Evolutionary conservation across 176 grass and related monocot genomes (phyloP).

Genomic region (Zoysia japonica): DNA sequence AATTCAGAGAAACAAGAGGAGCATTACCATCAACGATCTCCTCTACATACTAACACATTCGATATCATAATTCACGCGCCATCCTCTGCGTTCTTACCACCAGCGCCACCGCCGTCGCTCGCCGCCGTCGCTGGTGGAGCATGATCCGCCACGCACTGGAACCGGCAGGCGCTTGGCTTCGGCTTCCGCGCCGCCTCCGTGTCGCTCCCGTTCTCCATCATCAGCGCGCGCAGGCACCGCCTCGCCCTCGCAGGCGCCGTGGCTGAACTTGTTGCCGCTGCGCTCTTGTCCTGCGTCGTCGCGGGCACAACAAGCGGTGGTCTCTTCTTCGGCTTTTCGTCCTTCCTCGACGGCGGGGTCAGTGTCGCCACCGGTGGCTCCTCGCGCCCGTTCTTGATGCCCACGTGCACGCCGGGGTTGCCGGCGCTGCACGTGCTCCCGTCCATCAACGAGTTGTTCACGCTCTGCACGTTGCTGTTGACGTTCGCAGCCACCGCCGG

Average conservation of each 20-base stretch:
- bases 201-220: constrained; percentile 79
- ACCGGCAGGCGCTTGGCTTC: constrained; percentile 56
- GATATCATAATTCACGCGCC: constrained; percentile 16
- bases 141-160: constrained; percentile 57
- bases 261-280: too few relatives aligned
- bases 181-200: constrained; percentile 47
- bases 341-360: not conserved
- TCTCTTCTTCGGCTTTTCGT: not conserved
- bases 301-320: not conserved
- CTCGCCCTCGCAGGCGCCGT: constrained; percentile 36
- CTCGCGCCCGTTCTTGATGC: constrained; percentile 46
- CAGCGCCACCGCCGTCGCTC: not conserved
- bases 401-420: constrained; percentile 68
- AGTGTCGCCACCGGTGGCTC: not conserved
- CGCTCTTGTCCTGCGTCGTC: too few relatives aligned
- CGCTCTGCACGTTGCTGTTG: constrained; percentile 86
- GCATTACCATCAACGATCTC: too few relatives aligned
- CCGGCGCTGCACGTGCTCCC: constrained; percentile 62
- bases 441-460: constrained; percentile 87
- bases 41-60: not conserved
- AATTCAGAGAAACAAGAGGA: too few relatives aligned
- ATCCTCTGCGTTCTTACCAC: constrained; percentile 6
- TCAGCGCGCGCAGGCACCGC: constrained; percentile 74
- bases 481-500: constrained; percentile 47
- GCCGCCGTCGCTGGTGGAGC: not conserved